Evolutionary conservation across 2,329 filamentous ascomycete species (phyloP).

Genomic region (Corniculantispora saksenae): DNA sequence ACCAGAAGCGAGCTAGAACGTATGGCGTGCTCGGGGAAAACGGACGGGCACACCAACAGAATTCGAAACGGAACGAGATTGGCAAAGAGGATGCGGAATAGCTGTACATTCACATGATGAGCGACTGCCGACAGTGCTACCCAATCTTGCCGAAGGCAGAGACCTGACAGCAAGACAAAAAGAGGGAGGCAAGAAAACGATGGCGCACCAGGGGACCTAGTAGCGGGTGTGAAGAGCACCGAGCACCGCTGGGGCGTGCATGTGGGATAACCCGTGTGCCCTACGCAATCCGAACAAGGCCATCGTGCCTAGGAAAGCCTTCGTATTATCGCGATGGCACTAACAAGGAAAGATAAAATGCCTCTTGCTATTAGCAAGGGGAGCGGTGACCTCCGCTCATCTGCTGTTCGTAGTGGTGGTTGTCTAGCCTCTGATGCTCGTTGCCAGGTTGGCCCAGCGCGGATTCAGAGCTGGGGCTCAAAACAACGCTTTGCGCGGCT

Average conservation of each 20-base stretch:
- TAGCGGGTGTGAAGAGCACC: slow-evolving; percentile 3
- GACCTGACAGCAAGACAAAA: background rate
- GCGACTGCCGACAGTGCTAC: background rate
- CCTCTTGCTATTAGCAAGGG: background rate
- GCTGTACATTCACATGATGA: background rate
- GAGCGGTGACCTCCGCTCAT: slow-evolving; percentile 10
- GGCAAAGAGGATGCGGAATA: background rate
- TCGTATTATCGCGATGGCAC: slow-evolving; percentile 10
- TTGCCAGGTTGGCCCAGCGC: background rate
- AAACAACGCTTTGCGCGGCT: slow-evolving; percentile 15
- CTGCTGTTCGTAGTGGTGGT: too few relatives aligned
- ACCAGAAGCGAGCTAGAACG: slow-evolving; percentile 9
- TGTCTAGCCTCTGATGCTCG: too few relatives aligned
- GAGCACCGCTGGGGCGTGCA: background rate
- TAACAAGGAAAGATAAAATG: background rate
- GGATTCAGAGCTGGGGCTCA: slow-evolving; percentile 11
- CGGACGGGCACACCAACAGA: background rate
- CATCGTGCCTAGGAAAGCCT: background rate
- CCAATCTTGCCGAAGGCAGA: background rate
- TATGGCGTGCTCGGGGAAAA: slow-evolving; percentile 14
- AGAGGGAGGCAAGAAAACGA: background rate
- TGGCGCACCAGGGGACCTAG: background rate
- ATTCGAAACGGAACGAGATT: background rate
- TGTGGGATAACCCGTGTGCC: background rate
- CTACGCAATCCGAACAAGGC: background rate